Base-by-base conservation (phyloP, 345 rosid species). In the Ceriops decandra region DNA sequence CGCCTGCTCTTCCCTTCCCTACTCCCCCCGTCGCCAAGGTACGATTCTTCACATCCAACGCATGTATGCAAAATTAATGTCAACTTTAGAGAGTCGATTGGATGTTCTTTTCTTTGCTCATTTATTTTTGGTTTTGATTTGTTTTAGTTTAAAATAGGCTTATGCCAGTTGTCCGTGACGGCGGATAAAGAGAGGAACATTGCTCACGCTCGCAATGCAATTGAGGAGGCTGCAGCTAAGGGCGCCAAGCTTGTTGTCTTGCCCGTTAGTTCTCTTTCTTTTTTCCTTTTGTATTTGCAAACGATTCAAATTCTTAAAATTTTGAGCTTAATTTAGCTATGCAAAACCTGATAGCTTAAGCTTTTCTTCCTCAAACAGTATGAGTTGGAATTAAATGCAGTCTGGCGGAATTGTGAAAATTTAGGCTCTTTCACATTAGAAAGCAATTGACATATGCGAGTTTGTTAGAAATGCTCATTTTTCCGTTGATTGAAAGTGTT, bases 241-340 rank as follows among this genome's bases (percentile, higher is more conserved):
- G 97, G 95, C 52, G 93, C 92, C 47, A 76, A 81, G 76, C 96
- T 90, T 71, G 90, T 91, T 77, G 57, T 95, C 42, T 86, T 95
- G 82, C 97, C 95, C 15, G 95, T 90, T 21, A 84, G 97, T 79
- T 63, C 5, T 28, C 7, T 9, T 2, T 32, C 1, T 59, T 6
- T 52, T 0, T 10, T 33, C 24, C 7, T 22, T 28, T 7, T 3
- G 17, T 17, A 1, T 26, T 38, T 38, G 47, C 16, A 10, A 38
- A 38, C 47, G 47, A 11, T 38, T 15, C 49, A 42, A 42, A 11
- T 42, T 3, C 17, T 42, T 13, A 13, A 42, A 42, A 42, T 42
- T 42, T 42, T 42, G 49, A 42, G 4, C 49, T 13, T 42, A 42
- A 42, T 42, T 42, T 42, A 17, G 49, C 19, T 5, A 42, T 0